Conservation (phyloP, 2,329 filamentous ascomycete species). For the Nothophaeocryptopus gaeumannii region DNA sequence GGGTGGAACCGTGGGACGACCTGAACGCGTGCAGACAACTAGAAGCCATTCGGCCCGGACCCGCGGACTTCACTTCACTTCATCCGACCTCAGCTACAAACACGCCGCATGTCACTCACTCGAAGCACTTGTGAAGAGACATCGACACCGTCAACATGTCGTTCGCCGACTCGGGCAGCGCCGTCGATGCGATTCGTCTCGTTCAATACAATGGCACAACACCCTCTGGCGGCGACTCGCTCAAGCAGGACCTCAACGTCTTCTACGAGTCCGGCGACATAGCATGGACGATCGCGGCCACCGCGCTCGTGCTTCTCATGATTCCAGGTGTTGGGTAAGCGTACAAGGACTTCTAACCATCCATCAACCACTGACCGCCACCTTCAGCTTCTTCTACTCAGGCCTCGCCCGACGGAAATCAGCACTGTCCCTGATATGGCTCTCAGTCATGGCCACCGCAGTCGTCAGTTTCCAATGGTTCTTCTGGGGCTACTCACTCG, state of each 20-base stretch:
- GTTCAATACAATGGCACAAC: constrained; percentile 61
- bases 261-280: constrained; percentile 86
- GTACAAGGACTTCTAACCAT: constrained; percentile 1
- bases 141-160: background rate
- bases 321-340: constrained; percentile 77
- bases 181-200: constrained; percentile 24
- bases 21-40: no score
- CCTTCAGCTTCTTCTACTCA: constrained; percentile 79
- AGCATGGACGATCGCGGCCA: constrained; percentile 67
- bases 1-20: no score
- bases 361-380: background rate
- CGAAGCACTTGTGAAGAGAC: no score
- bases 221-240: constrained; percentile 63
- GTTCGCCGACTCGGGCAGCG: constrained; percentile 1
- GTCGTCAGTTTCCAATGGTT: constrained; percentile 91
- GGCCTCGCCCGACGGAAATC: constrained; percentile 86
- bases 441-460: constrained; percentile 76
- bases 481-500: constrained; percentile 86
- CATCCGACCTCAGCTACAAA: no score
- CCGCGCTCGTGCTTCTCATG: constrained; percentile 81
- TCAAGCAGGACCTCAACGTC: constrained; percentile 72
- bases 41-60: no score
- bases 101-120: no score
- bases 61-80: no score
- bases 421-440: constrained; percentile 79